Percentiles rank a stretch among this genome's conserved stretches.
These are phyloP conservation scores for Heterobasidion annosum DNA, from an alignment of 1,284 basidiomycete species.

Conservation along the genomic window DNA sequence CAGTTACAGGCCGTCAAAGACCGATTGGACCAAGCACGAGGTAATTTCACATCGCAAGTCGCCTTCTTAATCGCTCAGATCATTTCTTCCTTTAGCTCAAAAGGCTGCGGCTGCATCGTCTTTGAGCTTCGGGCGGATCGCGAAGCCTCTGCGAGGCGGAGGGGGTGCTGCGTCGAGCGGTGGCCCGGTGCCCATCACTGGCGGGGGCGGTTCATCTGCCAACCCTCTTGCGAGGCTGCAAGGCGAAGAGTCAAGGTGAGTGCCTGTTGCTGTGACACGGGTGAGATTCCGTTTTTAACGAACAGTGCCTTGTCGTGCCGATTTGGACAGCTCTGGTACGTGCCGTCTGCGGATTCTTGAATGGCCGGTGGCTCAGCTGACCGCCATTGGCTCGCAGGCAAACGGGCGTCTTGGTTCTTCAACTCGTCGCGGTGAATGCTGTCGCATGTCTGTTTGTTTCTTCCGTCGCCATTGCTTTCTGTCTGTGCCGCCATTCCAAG, in stretches of 20 bases:
- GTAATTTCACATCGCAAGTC: slow-evolving; percentile 28
- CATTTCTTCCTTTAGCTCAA: slow-evolving; percentile 43
- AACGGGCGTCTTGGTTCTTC: slow-evolving; percentile 87
- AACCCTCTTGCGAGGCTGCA: slow-evolving; percentile 67
- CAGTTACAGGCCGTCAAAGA: slow-evolving; percentile 90
- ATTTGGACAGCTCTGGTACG: slow-evolving; percentile 31
- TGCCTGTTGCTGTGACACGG: slow-evolving; percentile 12
- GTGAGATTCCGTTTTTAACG: background rate
- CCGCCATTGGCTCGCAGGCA: slow-evolving; percentile 37
- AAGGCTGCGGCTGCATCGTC: slow-evolving; percentile 63
- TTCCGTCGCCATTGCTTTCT: slow-evolving; percentile 6
- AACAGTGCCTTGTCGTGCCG: background rate
- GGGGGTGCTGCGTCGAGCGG: slow-evolving; percentile 50
- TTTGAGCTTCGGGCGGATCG: slow-evolving; percentile 87
- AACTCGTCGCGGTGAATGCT: slow-evolving; percentile 46
- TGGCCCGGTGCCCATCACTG: slow-evolving; percentile 33
- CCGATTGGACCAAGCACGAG: slow-evolving; percentile 85
- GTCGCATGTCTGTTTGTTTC: slow-evolving; percentile 2
- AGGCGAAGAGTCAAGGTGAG: slow-evolving; percentile 70
- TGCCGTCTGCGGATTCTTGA: slow-evolving; percentile 1
- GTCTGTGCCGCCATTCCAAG: slow-evolving; percentile 5
- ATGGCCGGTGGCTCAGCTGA: slow-evolving; percentile 1
- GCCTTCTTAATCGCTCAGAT: background rate
- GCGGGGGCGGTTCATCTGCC: slow-evolving; percentile 31
- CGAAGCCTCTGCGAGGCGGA: slow-evolving; percentile 92